Conservation (phyloP, 176 grass and related monocot genomes). For the Aegilops bicornis region DNA sequence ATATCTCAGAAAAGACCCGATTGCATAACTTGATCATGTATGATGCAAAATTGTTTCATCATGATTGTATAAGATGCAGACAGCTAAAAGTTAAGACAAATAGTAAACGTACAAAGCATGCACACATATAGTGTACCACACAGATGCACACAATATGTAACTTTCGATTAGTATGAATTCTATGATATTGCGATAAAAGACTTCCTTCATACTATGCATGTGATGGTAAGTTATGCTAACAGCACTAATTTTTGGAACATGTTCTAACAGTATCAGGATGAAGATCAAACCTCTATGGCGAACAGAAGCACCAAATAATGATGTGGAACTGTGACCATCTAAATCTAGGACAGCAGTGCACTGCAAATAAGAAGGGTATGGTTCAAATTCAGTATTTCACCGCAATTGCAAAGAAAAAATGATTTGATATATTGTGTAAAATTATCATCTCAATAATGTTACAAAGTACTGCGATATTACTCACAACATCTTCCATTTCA, state of each 20-base stretch:
- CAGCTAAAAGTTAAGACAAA: background rate
- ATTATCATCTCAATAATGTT: background rate
- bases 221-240: background rate
- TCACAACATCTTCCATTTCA: too few species aligned
- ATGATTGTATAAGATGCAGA: background rate
- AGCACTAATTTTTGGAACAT: background rate
- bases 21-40: background rate
- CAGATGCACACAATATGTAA: background rate
- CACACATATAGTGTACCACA: background rate
- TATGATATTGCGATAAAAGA: background rate
- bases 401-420: background rate
- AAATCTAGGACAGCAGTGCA: constrained; percentile 23
- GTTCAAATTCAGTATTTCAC: constrained; percentile 12
- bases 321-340: background rate
- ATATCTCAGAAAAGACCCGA: background rate
- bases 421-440: background rate
- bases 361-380: constrained; percentile 20
- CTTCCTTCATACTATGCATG: background rate
- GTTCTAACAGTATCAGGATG: constrained; percentile 6
- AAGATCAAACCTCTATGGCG: constrained; percentile 37
- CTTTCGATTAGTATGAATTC: constrained; percentile 5
- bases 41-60: background rate
- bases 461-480: too few species aligned
- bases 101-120: background rate
- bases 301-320: constrained; percentile 48